phyloP scores from a whole-genome alignment of 192 early-diverging fungal species.

The Coemansia sp. region DNA sequence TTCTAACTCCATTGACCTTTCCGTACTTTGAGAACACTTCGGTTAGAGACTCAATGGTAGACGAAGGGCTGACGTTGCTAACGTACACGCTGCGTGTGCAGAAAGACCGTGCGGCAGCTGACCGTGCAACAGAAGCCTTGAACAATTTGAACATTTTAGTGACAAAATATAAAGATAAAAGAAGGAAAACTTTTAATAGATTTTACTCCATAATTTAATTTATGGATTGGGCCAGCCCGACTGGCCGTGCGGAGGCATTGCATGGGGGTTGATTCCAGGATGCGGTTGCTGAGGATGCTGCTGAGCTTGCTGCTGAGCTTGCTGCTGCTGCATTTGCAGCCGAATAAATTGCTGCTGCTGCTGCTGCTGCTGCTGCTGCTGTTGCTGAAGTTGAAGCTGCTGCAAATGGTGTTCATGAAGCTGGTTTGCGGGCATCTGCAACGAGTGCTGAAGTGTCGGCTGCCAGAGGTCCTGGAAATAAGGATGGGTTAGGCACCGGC shows the following conservation, averaged over 20 bases:
- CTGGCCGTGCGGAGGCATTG: slow-evolving; percentile 21
- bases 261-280: slow-evolving; percentile 16
- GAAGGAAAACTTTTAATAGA: not conserved
- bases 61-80: slow-evolving; percentile 12
- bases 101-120: slow-evolving; percentile 21
- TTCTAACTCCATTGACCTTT: slow-evolving; percentile 16
- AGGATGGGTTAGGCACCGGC: slow-evolving; percentile 35
- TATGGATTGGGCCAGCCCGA: slow-evolving; percentile 11
- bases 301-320: slow-evolving; percentile 19
- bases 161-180: slow-evolving; percentile 1
- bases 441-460: slow-evolving; percentile 28
- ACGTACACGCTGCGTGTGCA: slow-evolving; percentile 31
- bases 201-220: not conserved
- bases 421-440: slow-evolving; percentile 26
- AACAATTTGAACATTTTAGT: slow-evolving; percentile 22
- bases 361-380: slow-evolving; percentile 35
- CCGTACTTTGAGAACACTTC: slow-evolving; percentile 33
- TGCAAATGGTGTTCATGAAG: slow-evolving; percentile 44
- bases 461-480: slow-evolving; percentile 52
- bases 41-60: slow-evolving; percentile 8
- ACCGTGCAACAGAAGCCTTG: slow-evolving; percentile 6
- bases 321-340: slow-evolving; percentile 23
- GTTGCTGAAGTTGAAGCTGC: slow-evolving; percentile 30
- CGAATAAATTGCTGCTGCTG: slow-evolving; percentile 15
- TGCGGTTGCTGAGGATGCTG: slow-evolving; percentile 31